Evolutionary conservation across 2,329 filamentous ascomycete species (phyloP), one percentile per base, ranked within the genome.

Genomic region (Scortechinia acanthostroma): DNA sequence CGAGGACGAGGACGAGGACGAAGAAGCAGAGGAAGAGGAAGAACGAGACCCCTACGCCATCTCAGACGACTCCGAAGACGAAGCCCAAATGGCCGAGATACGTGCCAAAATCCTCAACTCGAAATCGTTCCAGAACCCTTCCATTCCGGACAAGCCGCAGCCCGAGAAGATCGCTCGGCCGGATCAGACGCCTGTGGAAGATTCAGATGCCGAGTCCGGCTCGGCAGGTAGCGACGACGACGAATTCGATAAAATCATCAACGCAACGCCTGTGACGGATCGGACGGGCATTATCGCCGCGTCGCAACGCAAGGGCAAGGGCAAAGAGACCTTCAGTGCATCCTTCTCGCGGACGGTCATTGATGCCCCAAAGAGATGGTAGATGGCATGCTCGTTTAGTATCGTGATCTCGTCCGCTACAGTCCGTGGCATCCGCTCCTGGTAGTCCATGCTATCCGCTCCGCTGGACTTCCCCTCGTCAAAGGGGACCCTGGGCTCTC

Each of bases 221-320:
- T 88, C 83, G 3, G 86, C 68, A 22, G 61, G 66, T 17, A 60
- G 55, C 4, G 76, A 80, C 15, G 85, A 93, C 45, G 86, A 86
- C 42, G 85, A 89, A 43, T 95, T 97, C 58, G 91, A 97, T 58
- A 85, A 85, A 52, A 94, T 98, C 62, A 95, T 96, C 57, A 81
- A 91, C 53, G 91, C 93, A 0, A 91, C 88, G 2, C 89, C 89
- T 0, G 80, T 94, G 16, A 96, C 91, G 0, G 91, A 96, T 60
- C 79, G 85, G 45, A 87, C 86, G 13, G 91, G 91, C 17, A 40
- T 40, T 19, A 40, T 13, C 6, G 35, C 10, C 17, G 6, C 17
- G 6, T 19, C 10, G 17, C 6, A 17, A 17, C 6, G 35, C 13
- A 10, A 19, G 17, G 35, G 35, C 6, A 10, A n/a, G n/a, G 25